Evolutionary conservation across 345 rosid species (phyloP), one percentile per base, ranked within the genome.

Genomic region (Sonneratia alba): DNA sequence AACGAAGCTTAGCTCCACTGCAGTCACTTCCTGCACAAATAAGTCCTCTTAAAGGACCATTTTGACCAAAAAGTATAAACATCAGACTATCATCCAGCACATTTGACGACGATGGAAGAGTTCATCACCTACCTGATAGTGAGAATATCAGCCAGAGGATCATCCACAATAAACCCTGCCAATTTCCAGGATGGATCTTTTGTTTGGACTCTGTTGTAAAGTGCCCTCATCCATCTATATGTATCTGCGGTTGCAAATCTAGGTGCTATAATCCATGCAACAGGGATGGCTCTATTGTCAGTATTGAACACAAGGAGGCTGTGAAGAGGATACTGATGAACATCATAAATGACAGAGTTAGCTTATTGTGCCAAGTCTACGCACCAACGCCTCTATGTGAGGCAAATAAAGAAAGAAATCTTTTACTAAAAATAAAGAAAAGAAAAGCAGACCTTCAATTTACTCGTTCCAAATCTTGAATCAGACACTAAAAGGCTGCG

Each of bases 91-190:
- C 34, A 24, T 57, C 63, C 57, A 53, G 22, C n/a, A 57, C 63
- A 57, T 42, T 42, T 42, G 45, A 42, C 4, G 36, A 51, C 27
- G 14, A 70, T 1, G 48, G 32, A 13, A 15, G 72, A 73, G 62
- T 51, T 68, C 66, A 70, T 34, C 67, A 65, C 79, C 47, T 71
- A 90, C 97, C 92, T 90, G 81, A 95, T 88, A 32, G 92, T 56
- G 71, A 75, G 79, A 67, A 88, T 79, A 78, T 95, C 97, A 73
- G 85, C 77, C 49, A 77, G 81, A 77, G 99, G 97, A 85, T 92
- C 99, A 80, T 95, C 99, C 73, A 87, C 92, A 36, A 95, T 83
- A 86, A 90, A 95, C 36, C 96, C 99, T 71, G 96, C 97, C 87
- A 90, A 86, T 81, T 86, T 92, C 97, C 97, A 89, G 15, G 84